Evolutionary conservation across 441 rosid species (phyloP), one percentile per base, ranked within the genome.

Genomic region (Kokia cookei): DNA sequence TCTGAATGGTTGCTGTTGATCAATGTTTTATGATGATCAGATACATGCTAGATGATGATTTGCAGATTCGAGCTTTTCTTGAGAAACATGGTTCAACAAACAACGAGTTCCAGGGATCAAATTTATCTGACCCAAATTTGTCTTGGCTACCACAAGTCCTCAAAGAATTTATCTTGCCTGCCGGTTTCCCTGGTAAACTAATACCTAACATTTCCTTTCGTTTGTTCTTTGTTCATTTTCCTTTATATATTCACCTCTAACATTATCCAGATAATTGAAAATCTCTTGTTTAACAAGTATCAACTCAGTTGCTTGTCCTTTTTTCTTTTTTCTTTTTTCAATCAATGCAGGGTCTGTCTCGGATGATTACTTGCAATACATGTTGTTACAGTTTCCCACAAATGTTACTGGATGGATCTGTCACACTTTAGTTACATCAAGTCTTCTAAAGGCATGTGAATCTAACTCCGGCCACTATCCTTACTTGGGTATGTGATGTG

Each of bases 341-440:
- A 27, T 37, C 45, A 19, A 61, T 76, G 80, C 89, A 95, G 99
- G 88, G 77, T 89, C 97, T 4, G 99, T 95, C 77, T 89, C 99
- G 9, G 97, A 90, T 81, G 98, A 95, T 81, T 95, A 95, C 84
- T 83, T 95, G 86, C 89, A 87, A 55, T 93, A 95, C 85, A 89
- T 95, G 99, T 70, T 95, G 59, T 78, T 89, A 75, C 98, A 95
- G 81, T 91, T 93, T 84, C 99, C 97, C 35, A 95, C 99, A 7
- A 93, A 95, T 80, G 79, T 95, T 78, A 93, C 98, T 73, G 99
- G 82, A n/a, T 95, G 99, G 99, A 86, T 93, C 65, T 95, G 98
- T 80, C 90, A 93, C 59, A 83, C 95, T 8, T 81, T 93, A 79
- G 99, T 93, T 81, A 95, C 98, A 1, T 93, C 99, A 70, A 93